A percentile compares a stretch with the other conserved stretches of the same genome.
phyloP scores from a whole-genome alignment of 371 early-diverging fungal genomes.

The Mortierella sp. region DNA sequence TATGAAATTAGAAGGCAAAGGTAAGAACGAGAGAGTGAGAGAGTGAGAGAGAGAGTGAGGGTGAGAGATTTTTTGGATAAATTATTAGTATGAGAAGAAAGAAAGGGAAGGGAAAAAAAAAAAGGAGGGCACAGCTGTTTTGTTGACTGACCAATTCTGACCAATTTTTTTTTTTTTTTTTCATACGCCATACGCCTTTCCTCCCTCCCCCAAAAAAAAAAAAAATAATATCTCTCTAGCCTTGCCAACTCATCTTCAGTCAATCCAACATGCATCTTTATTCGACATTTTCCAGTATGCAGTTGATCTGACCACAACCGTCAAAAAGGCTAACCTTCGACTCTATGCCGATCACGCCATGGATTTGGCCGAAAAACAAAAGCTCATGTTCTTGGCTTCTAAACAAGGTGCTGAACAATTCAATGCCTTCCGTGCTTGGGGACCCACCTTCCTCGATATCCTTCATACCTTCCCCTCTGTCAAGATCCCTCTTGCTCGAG shows the following conservation, averaged over 20 bases:
- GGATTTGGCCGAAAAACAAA: conserved; percentile 72
- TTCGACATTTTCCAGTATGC: conserved; percentile 73
- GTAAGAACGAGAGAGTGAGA: no score
- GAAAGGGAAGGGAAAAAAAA: no score
- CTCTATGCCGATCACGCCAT: conserved; percentile 82
- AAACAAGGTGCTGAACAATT: conserved; percentile 80
- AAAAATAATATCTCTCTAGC: neutral
- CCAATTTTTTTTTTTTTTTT: neutral
- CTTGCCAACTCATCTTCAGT: conserved; percentile 73
- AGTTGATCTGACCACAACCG: conserved; percentile 77
- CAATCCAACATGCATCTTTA: conserved; percentile 58
- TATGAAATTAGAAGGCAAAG: conserved; percentile 52
- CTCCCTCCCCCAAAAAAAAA: no score
- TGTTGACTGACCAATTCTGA: neutral
- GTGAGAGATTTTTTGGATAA: neutral
- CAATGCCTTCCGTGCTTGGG: conserved; percentile 70
- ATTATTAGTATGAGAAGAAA: neutral
- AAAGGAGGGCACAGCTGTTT: neutral
- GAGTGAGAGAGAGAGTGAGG: conserved; percentile 1
- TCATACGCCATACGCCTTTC: no score
- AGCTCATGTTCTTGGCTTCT: conserved; percentile 80
- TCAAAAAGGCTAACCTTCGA: conserved; percentile 84
- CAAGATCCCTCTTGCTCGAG: conserved; percentile 65
- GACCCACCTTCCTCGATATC: conserved; percentile 80
- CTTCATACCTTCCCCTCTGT: conserved; percentile 82